Conservation (phyloP, 2,329 filamentous ascomycete genomes). For the Nothopassalora personata region DNA sequence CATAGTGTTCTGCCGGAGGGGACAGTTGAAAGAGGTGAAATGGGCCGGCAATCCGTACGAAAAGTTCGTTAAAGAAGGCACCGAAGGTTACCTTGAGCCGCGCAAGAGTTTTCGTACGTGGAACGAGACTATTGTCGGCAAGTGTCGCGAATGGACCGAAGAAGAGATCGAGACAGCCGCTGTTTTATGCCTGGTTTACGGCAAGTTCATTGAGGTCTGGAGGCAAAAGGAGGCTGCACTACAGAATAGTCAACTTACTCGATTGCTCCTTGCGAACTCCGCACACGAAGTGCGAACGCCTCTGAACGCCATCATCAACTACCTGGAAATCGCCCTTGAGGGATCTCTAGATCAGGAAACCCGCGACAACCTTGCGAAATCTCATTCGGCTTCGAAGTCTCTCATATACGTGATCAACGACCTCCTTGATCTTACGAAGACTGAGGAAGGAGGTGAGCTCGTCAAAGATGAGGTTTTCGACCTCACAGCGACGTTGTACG, state of each 20-base stretch:
- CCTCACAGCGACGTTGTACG: slow-evolving; percentile 62
- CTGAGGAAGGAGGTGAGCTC: slow-evolving; percentile 72
- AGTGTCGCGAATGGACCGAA: slow-evolving; percentile 81
- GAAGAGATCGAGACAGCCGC: slow-evolving; percentile 86
- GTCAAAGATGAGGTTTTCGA: slow-evolving; percentile 79
- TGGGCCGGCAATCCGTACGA: slow-evolving; percentile 87
- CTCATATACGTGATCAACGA: slow-evolving; percentile 94
- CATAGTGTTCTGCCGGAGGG: slow-evolving; percentile 83
- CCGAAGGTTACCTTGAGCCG: slow-evolving; percentile 69
- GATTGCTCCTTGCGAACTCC: slow-evolving; percentile 75
- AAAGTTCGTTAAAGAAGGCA: slow-evolving; percentile 67
- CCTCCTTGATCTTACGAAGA: slow-evolving; percentile 79
- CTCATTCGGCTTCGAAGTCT: slow-evolving; percentile 86
- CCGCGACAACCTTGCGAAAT: slow-evolving; percentile 74
- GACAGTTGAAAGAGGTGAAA: slow-evolving; percentile 69
- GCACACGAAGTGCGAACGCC: slow-evolving; percentile 89
- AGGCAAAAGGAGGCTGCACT: slow-evolving; percentile 80
- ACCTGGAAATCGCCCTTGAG: slow-evolving; percentile 84
- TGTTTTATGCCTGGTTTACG: slow-evolving; percentile 81
- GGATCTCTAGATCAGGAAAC: slow-evolving; percentile 74
- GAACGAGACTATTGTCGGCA: slow-evolving; percentile 75
- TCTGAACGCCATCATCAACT: slow-evolving; percentile 90
- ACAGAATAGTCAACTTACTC: slow-evolving; percentile 74
- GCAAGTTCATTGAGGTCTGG: slow-evolving; percentile 89
- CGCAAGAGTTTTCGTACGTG: slow-evolving; percentile 73